phyloP scores from a whole-genome alignment of 192 early-diverging fungal species.

The Polychytrium aggregatum region DNA sequence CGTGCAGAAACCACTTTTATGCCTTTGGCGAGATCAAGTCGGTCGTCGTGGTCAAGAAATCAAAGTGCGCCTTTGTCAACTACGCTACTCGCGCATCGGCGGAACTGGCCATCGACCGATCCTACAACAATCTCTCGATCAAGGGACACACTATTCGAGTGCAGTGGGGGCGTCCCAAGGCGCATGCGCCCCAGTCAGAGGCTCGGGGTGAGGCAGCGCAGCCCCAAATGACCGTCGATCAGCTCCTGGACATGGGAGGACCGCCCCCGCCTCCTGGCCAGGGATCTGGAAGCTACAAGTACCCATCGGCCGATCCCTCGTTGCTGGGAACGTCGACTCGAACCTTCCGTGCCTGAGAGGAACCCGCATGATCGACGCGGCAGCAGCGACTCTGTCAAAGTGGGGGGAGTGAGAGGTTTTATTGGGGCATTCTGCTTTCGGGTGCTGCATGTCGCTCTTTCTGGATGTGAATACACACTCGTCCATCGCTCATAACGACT shows the following conservation, averaged over 20 bases:
- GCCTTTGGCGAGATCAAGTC: constrained; percentile 85
- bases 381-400: no score
- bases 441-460: no score
- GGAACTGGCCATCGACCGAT: constrained; percentile 62
- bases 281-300: background rate
- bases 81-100: constrained; percentile 69
- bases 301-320: constrained; percentile 22
- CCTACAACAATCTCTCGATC: constrained; percentile 59
- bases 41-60: constrained; percentile 65
- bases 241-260: constrained; percentile 7
- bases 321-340: constrained; percentile 12
- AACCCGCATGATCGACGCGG: no score
- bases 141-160: constrained; percentile 61
- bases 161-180: constrained; percentile 62
- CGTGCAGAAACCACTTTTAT: constrained; percentile 54
- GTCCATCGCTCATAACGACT: no score
- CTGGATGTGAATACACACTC: no score
- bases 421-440: no score
- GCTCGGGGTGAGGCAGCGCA: background rate
- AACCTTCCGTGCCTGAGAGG: constrained; percentile 10
- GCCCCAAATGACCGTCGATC: constrained; percentile 7
- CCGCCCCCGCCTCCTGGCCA: constrained; percentile 22
- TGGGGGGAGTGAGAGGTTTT: no score
- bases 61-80: constrained; percentile 85
- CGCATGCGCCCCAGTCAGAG: constrained; percentile 14